phyloP scores from a whole-genome alignment of 2,329 filamentous ascomycete genomes.

The Cadophora malorum region DNA sequence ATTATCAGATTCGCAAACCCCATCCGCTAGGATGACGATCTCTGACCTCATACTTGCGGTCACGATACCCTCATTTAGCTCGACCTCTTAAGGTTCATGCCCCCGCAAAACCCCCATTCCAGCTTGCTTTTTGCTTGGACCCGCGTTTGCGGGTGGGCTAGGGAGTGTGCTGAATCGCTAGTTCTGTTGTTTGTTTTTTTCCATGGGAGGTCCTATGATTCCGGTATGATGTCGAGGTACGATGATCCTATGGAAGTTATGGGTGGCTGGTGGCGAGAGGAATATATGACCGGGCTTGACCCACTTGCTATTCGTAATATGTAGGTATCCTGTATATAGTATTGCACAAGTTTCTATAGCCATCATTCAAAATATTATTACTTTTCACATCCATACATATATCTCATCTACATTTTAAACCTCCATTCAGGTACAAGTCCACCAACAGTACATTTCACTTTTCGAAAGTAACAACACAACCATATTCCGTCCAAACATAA shows the following conservation, averaged over 20 bases:
- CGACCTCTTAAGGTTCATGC: not conserved
- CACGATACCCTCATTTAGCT: constrained; percentile 1
- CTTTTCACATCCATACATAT: not conserved
- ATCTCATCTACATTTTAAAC: not conserved
- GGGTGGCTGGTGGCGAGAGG: not conserved
- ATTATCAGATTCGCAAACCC: constrained; percentile 3
- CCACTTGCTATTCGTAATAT: not conserved
- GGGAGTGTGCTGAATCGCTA: not conserved
- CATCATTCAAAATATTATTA: not conserved
- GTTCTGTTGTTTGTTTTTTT: not conserved
- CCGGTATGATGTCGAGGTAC: not conserved
- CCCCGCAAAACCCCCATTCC: constrained; percentile 4
- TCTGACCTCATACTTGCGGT: constrained; percentile 14
- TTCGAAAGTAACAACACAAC: not conserved
- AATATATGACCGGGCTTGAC: not conserved
- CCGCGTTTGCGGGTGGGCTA: not conserved
- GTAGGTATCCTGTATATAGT: not conserved
- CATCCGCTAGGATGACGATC: constrained; percentile 2
- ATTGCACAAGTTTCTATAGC: not conserved
- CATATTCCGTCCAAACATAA: not conserved
- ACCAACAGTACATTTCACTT: too few species aligned
- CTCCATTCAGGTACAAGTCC: not conserved
- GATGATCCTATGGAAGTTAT: not conserved
- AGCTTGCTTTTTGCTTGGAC: not conserved
- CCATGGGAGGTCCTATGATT: not conserved